These are phyloP conservation scores for Saccharomyces hybrid DNA, from an alignment of 1,139 yeast species.

Conservation along the genomic window DNA sequence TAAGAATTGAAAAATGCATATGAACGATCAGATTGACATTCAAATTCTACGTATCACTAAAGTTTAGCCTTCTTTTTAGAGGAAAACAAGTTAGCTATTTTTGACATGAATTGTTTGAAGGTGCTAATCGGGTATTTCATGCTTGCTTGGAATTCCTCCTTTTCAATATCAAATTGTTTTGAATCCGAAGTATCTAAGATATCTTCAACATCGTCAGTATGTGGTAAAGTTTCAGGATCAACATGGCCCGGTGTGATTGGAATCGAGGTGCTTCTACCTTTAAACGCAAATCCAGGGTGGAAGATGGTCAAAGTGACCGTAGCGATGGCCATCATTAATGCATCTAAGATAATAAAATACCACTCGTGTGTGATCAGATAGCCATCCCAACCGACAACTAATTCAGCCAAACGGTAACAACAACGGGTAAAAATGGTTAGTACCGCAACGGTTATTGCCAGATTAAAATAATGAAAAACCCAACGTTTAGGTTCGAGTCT, in stretches of 20 bases:
- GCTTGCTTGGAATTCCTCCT: background rate
- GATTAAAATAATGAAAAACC: slow-evolving; percentile 42
- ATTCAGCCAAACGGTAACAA: slow-evolving; percentile 72
- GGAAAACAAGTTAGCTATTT: background rate
- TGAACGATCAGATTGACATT: background rate
- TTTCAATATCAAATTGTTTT: background rate
- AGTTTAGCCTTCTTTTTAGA: background rate
- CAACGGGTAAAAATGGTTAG: slow-evolving; percentile 63
- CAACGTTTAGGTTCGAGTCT: slow-evolving; percentile 27
- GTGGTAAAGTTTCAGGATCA: slow-evolving; percentile 13
- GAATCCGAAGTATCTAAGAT: background rate
- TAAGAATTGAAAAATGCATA: background rate
- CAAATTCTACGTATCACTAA: background rate
- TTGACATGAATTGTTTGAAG: background rate
- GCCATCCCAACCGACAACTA: slow-evolving; percentile 73
- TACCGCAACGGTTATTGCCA: slow-evolving; percentile 47
- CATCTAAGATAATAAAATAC: slow-evolving; percentile 70
- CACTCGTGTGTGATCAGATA: slow-evolving; percentile 61
- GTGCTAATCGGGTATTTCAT: background rate
- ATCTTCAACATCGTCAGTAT: background rate
- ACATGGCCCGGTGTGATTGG: slow-evolving; percentile 21
- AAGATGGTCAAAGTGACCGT: slow-evolving; percentile 42
- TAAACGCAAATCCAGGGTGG: slow-evolving; percentile 60
- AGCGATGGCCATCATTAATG: slow-evolving; percentile 54
- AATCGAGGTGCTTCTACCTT: slow-evolving; percentile 20